phyloP scores from a whole-genome alignment of 164 flowering plant species.

The Santalum album region DNA sequence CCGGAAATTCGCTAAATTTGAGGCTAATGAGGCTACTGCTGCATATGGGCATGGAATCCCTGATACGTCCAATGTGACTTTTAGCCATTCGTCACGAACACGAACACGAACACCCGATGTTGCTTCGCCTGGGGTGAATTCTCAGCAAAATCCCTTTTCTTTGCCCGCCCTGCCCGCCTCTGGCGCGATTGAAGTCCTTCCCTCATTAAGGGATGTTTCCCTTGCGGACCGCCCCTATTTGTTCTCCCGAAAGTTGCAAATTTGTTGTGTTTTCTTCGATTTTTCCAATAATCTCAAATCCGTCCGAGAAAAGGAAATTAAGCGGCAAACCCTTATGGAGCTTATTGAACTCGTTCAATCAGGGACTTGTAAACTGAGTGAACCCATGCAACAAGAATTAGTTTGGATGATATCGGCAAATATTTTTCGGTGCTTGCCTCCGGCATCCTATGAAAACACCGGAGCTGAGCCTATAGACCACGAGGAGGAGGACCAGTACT shows the following conservation, averaged over 20 bases:
- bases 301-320: constrained; percentile 36
- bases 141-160: not conserved
- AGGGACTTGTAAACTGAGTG: constrained; percentile 31
- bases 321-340: constrained; percentile 36
- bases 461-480: constrained; percentile 21
- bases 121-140: not conserved
- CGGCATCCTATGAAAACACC: constrained; percentile 30
- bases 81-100: constrained; percentile 36
- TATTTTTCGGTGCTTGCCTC: constrained; percentile 38
- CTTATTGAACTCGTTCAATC: constrained; percentile 37
- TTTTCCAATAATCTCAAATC: constrained; percentile 32
- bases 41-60: constrained; percentile 4
- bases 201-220: constrained; percentile 33
- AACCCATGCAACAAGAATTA: constrained; percentile 32
- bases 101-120: not conserved
- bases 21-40: constrained; percentile 17
- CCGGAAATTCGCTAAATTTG: constrained; percentile 29
- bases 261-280: constrained; percentile 34
- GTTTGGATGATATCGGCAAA: constrained; percentile 28
- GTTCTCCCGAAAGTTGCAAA: constrained; percentile 34
- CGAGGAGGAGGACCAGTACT: constrained; percentile 33
- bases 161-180: constrained; percentile 3
- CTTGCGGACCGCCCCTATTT: constrained; percentile 29
- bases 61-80: constrained; percentile 26
- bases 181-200: constrained; percentile 31